Percentiles rank a stretch among this genome's conserved stretches.
These are phyloP conservation scores for Ascochyta lentis DNA, from an alignment of 2,329 filamentous ascomycete species.

Conservation along the genomic window DNA sequence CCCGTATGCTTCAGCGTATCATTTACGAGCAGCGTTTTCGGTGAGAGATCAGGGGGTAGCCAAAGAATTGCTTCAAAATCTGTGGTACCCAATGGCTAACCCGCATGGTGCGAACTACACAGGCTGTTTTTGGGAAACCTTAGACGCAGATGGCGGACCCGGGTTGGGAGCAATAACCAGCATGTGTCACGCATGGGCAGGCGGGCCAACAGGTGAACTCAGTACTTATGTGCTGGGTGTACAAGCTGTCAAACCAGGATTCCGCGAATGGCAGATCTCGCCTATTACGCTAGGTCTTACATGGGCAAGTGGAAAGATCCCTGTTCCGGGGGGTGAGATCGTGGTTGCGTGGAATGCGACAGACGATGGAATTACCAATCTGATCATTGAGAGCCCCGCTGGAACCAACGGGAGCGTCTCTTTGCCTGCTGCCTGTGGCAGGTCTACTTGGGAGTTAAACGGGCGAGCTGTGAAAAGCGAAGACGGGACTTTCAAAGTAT, in stretches of 20 bases:
- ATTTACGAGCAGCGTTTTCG: conserved; percentile 39
- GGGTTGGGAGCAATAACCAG: conserved; percentile 37
- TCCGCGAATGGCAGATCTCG: conserved; percentile 9
- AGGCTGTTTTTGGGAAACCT: conserved; percentile 41
- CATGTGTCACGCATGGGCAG: conserved; percentile 46
- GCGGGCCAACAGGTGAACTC: conserved; percentile 45
- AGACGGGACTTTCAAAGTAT: no score
- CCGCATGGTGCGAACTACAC: conserved; percentile 35
- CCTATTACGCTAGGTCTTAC: conserved; percentile 15
- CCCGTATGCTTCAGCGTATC: conserved; percentile 40
- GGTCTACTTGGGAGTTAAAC: no score
- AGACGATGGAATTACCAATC: no score
- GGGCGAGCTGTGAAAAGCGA: no score
- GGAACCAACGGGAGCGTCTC: no score
- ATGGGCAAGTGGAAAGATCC: conserved; percentile 13
- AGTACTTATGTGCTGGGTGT: conserved; percentile 38
- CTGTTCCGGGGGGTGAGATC: conserved; percentile 11
- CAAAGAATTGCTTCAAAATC: conserved; percentile 6
- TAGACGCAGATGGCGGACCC: conserved; percentile 29
- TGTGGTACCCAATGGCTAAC: conserved; percentile 37
- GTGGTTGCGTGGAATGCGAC: conserved; percentile 18
- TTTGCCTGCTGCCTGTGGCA: no score
- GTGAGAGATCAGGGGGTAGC: conserved; percentile 3
- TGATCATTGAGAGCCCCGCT: no score
- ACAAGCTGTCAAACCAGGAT: conserved; percentile 10